phyloP scores from a whole-genome alignment of 169 alveolate genomes.

The Plasmodium knowlesi region DNA sequence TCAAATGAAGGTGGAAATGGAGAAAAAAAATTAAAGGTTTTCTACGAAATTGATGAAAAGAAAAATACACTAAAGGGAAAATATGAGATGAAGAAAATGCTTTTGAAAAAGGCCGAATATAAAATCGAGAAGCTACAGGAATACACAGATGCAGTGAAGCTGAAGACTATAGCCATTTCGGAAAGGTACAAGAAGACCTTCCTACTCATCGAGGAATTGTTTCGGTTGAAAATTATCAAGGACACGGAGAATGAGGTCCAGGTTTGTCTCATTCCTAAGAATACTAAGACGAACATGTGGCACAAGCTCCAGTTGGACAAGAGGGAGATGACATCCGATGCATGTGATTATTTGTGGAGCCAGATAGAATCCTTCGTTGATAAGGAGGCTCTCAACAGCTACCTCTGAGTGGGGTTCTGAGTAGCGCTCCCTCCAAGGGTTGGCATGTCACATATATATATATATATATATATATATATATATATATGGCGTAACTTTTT shows the following conservation, averaged over 20 bases:
- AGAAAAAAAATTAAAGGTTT: constrained; percentile 45
- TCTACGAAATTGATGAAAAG: constrained; percentile 69
- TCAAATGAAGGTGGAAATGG: constrained; percentile 30
- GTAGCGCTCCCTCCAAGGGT: neutral
- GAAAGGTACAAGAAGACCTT: constrained; percentile 39
- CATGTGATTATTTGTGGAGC: constrained; percentile 62
- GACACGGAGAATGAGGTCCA: constrained; percentile 46
- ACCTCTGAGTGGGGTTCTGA: neutral
- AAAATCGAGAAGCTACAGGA: constrained; percentile 61
- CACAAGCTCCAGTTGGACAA: constrained; percentile 53
- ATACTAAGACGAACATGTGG: constrained; percentile 70
- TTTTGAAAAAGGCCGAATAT: constrained; percentile 36
- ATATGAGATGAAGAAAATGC: constrained; percentile 60
- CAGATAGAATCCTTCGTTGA: constrained; percentile 72
- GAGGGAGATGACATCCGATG: constrained; percentile 56
- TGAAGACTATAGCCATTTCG: constrained; percentile 45
- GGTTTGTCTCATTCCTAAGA: constrained; percentile 64
- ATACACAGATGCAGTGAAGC: constrained; percentile 43
- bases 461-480: too few relatives aligned
- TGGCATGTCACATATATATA: neutral
- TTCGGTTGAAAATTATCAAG: constrained; percentile 50
- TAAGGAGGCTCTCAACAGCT: constrained; percentile 22
- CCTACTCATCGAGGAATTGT: constrained; percentile 47
- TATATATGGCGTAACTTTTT: neutral
- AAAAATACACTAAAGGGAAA: constrained; percentile 32